These are phyloP conservation scores for Cladorrhinum samala DNA, from an alignment of 495 filamentous ascomycete species.

Conservation along the genomic window DNA sequence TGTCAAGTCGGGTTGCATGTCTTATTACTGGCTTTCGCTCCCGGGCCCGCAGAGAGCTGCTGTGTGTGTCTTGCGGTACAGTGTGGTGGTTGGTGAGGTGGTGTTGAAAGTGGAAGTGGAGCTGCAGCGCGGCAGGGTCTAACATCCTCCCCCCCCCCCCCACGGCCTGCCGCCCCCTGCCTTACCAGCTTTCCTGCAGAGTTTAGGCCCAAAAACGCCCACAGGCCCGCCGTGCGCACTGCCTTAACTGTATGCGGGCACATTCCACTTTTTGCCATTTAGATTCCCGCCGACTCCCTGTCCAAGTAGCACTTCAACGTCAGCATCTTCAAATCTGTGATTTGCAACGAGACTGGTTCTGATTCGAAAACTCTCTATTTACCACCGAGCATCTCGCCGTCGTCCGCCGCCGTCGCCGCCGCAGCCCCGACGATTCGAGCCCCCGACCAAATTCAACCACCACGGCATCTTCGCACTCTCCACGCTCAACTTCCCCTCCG, in stretches of 20 bases:
- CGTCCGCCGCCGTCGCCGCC: neutral
- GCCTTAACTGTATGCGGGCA: constrained; percentile 9
- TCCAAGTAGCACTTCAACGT: constrained; percentile 9
- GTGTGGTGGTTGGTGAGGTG: neutral
- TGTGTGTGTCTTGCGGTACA: too few relatives aligned
- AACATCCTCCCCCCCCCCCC: too few relatives aligned
- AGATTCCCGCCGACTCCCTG: constrained; percentile 4
- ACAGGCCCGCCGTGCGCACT: constrained; percentile 10
- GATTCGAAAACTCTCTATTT: neutral
- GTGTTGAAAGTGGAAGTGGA: constrained; percentile 2
- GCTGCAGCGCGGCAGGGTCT: constrained; percentile 6
- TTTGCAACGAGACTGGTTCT: too few relatives aligned
- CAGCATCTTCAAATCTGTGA: neutral
- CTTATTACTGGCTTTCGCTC: neutral
- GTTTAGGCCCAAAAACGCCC: constrained; percentile 12
- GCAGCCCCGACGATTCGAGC: neutral
- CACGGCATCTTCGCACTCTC: neutral
- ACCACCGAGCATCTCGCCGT: neutral
- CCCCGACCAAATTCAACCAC: neutral
- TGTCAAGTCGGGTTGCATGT: too few relatives aligned
- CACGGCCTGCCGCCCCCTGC: neutral
- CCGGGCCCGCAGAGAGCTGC: neutral
- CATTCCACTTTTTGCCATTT: constrained; percentile 15
- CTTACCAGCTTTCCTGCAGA: constrained; percentile 3
- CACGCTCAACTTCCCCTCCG: constrained; percentile 2